Conservation (phyloP, 2,329 filamentous ascomycete species). For the Clarireedia paspali region DNA sequence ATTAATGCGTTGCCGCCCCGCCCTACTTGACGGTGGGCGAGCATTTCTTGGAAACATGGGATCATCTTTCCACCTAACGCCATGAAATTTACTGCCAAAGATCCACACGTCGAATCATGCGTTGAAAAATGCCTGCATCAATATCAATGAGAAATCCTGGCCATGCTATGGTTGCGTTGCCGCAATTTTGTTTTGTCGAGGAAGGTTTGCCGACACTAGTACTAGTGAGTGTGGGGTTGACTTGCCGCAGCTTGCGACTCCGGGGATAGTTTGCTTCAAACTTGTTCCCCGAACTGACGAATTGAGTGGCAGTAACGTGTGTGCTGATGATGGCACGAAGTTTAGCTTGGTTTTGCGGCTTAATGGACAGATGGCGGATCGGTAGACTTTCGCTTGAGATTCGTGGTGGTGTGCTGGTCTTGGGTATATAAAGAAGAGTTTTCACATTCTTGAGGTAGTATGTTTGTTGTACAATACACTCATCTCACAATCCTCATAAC, state of each 20-base stretch:
- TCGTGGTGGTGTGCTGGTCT: no score
- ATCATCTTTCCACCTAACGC: no score
- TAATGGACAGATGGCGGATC: no score
- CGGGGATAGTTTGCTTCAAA: not conserved
- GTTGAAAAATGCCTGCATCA: no score
- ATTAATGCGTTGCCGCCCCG: no score
- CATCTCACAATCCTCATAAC: no score
- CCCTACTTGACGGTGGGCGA: no score
- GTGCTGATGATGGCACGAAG: not conserved
- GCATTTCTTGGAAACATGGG: no score
- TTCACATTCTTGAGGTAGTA: not conserved
- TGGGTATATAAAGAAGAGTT: no score
- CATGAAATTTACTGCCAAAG: no score
- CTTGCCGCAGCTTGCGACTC: not conserved
- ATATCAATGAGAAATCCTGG: not conserved
- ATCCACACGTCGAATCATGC: no score
- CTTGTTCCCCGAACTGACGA: not conserved
- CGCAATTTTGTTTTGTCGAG: not conserved
- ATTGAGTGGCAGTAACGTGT: not conserved
- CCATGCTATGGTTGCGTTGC: not conserved
- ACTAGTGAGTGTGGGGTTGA: slow-evolving; percentile 2
- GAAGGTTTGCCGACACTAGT: slow-evolving; percentile 3
- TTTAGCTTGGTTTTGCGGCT: not conserved
- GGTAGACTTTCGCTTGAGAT: no score
- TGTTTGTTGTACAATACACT: not conserved